Evolutionary conservation across 768 basidiomycete species (phyloP).

Genomic region (Suillus discolor): DNA sequence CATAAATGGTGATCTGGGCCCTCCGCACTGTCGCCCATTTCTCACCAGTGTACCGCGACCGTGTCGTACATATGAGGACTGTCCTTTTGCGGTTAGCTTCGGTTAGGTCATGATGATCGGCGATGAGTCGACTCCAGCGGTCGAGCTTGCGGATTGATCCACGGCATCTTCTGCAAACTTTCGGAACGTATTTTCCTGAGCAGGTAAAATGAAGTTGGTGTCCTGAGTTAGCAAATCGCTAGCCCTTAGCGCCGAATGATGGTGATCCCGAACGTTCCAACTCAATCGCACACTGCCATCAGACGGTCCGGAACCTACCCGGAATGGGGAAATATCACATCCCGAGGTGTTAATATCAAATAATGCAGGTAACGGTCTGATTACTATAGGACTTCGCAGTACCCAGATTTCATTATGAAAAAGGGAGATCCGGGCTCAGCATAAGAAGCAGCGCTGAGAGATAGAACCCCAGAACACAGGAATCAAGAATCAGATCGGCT

Average conservation of each 20-base stretch:
- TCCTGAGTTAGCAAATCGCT: not conserved
- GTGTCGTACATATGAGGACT: constrained; percentile 8
- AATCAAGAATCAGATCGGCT: constrained; percentile 19
- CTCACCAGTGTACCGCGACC: constrained; percentile 10
- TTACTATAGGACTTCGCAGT: not conserved
- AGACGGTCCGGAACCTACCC: not conserved
- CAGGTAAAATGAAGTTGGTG: constrained; percentile 2
- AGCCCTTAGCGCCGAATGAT: not conserved
- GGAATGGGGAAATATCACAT: not conserved
- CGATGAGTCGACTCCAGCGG: constrained; percentile 5
- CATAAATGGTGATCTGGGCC: constrained; percentile 5
- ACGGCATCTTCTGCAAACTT: not conserved
- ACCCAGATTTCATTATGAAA: constrained; percentile 6
- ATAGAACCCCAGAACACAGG: constrained; percentile 16
- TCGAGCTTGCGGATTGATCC: constrained; percentile 3
- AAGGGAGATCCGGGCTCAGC: constrained; percentile 2
- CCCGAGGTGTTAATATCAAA: constrained; percentile 2
- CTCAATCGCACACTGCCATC: not conserved
- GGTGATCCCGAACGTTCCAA: constrained; percentile 1
- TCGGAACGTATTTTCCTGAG: not conserved
- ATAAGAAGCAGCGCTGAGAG: constrained; percentile 16
- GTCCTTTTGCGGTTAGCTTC: constrained; percentile 10
- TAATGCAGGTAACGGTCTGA: constrained; percentile 1
- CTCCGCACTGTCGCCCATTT: constrained; percentile 11
- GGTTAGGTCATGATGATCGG: constrained; percentile 12